Evolutionary conservation across 2,329 filamentous ascomycete genomes (phyloP).

Genomic region (Hirsutella minnesotensis): DNA sequence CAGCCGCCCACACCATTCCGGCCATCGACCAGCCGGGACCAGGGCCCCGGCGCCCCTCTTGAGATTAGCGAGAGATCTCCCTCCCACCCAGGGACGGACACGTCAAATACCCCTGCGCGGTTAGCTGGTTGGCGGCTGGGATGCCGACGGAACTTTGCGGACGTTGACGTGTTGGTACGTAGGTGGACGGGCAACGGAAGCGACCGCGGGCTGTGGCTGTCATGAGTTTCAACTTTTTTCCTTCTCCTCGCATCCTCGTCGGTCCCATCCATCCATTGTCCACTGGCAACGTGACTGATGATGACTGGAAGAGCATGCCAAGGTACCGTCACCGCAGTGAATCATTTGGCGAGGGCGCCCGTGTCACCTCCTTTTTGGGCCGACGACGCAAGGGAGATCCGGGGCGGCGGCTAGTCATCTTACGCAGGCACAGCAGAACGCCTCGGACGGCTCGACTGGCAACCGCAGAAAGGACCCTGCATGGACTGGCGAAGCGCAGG

Average conservation of each 20-base stretch:
- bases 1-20: neutral
- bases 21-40: neutral
- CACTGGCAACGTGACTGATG: no score
- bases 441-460: neutral
- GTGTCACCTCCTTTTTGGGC: no score
- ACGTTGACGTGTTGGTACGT: neutral
- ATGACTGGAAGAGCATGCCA: no score
- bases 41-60: neutral
- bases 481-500: neutral
- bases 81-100: neutral
- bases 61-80: conserved; percentile 3
- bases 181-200: neutral
- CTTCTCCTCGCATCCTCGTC: neutral
- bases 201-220: no score
- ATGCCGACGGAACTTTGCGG: neutral
- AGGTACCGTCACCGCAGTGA: no score
- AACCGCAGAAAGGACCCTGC: neutral
- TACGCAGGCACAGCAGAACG: no score
- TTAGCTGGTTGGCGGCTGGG: neutral
- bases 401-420: neutral
- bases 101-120: neutral
- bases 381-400: neutral
- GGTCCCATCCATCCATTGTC: no score
- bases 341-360: no score
- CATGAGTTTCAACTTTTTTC: neutral